Base-by-base conservation (phyloP, 2,329 filamentous ascomycete genomes). In the Saccharata proteae region DNA sequence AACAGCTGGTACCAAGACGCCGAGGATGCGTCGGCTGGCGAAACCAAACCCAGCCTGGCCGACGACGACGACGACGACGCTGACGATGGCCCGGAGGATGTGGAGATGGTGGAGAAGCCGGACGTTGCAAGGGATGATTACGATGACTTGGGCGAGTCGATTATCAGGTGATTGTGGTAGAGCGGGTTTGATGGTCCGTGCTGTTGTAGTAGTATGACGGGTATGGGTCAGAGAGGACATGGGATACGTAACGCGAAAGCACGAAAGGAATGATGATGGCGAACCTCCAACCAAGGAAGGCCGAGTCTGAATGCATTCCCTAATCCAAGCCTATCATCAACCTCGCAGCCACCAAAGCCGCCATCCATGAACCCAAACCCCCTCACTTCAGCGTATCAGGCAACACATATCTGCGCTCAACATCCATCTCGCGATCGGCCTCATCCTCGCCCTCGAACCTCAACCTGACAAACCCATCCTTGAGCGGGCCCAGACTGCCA, bases 1-100 rank as follows among this genome's bases (percentile, higher is more conserved):
- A 74, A 71, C 29, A 16, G 29, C 6, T 83, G 78, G 78, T 82
- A 81, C 39, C 65, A 75, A 47, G 48, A 55, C 10, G 37, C 36
- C 24, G 33, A 28, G 28, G 26, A 35, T 16, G 29, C 16, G 9
- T 16, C 29, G 8, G 27, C n/a, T 7, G 7, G 19, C 7, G 19
- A 21, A 21, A 21, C 7, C 19, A 21, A n/a, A 21, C 19, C 19
- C 19, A 7, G 19, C 7, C 19, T n/a, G n/a, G 19, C 19, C 19
- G 19, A 21, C 7, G 19, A n/a, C 19, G 19, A 21, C 26, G 16
- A 29, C 16, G 15, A 7, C 32, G 26, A 22, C 19, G 32, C 32
- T 30, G 32, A 34, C 32, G 32, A 34, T 18, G 13, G 17, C 11
- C 26, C 8, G 21, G 32, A 34, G 20, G 38, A 40, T 24, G 17